Evolutionary conservation across 1,284 basidiomycete species (phyloP), one percentile per base, ranked within the genome.

Genomic region (Marasmius tenuissimus): DNA sequence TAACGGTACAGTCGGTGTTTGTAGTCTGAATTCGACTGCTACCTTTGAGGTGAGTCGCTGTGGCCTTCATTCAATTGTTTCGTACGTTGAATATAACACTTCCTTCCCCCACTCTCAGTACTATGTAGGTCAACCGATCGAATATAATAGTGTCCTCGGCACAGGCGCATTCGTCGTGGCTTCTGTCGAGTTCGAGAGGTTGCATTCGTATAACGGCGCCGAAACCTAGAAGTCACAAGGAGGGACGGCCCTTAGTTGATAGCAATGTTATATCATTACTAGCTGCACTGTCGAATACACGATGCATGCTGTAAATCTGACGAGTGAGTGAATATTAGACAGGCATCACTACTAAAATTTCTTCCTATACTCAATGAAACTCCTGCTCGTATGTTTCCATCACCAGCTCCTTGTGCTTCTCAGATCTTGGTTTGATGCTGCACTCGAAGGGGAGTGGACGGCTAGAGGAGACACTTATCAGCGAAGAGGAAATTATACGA

Each of bases 131-230:
- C 35, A 37, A 18, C 53, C 53, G 34, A 58, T 57, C 16, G 42
- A 33, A 11, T 55, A 51, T 33, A 58, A 63, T 42, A 57, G 54
- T 37, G 16, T 61, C 6, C 33, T 57, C 8, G 62, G 62, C 5
- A 33, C 39, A 0, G 53, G 34, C 22, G 62, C 62, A 14, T 63
- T 61, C 39, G 45, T 63, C 4, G 35, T 63, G 5, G 62, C 62
- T 9, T 51, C 45, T 7, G 14, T 61, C 5, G 62, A 63, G 54
- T 63, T 57, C 42, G 62, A 63, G 39, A 55, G 42, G 20, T 12
- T 57, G 5, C 11, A 49, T 27, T 20, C 18, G 3, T 11, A 14
- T 11, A 49, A n/a, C 18, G 18, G 18, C 10, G 48, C 10, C 3
- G 18, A 12, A 12, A n/a, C 48, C 27, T 49, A 27, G 48, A 27